Evolutionary conservation across 768 basidiomycete species (phyloP).

Genomic region (Leccinellum albellum): DNA sequence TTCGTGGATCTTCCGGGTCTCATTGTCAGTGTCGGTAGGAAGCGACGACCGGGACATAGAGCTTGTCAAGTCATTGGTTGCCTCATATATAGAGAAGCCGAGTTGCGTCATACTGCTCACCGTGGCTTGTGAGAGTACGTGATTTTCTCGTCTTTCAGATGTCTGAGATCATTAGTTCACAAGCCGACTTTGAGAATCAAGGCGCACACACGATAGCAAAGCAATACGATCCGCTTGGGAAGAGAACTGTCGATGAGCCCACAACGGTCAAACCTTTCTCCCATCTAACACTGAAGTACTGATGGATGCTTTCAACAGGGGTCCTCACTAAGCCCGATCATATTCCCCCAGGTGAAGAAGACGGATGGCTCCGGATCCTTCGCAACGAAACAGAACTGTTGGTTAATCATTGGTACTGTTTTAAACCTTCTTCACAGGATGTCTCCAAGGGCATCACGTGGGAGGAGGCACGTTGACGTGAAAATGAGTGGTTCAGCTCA

Average conservation of each 20-base stretch:
- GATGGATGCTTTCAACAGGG: conserved; percentile 8
- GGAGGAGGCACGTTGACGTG: conserved; percentile 53
- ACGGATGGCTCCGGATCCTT: conserved; percentile 54
- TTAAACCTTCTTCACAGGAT: conserved; percentile 35
- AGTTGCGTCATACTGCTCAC: conserved; percentile 71
- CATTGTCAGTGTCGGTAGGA: conserved; percentile 51
- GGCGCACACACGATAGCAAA: conserved; percentile 67
- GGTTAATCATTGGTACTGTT: conserved; percentile 34
- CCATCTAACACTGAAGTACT: conserved; percentile 34
- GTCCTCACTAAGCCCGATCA: conserved; percentile 69
- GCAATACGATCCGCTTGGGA: conserved; percentile 54
- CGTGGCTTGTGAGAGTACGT: conserved; percentile 42
- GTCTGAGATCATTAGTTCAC: conserved; percentile 35
- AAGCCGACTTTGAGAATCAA: conserved; percentile 82
- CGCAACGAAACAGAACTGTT: conserved; percentile 43
- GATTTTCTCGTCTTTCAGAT: conserved; percentile 6
- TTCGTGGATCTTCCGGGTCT: conserved; percentile 66
- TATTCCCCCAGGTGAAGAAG: conserved; percentile 30
- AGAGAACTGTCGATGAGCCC: conserved; percentile 62
- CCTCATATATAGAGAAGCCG: conserved; percentile 56
- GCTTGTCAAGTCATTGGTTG: conserved; percentile 56
- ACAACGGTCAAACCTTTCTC: conserved; percentile 44
- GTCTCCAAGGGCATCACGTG: conserved; percentile 38
- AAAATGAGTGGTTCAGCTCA: conserved; percentile 54
- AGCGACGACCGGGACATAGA: conserved; percentile 56